Evolutionary conservation across 2,329 filamentous ascomycete genomes (phyloP).

Genomic region (Paramyrothecium sp.): DNA sequence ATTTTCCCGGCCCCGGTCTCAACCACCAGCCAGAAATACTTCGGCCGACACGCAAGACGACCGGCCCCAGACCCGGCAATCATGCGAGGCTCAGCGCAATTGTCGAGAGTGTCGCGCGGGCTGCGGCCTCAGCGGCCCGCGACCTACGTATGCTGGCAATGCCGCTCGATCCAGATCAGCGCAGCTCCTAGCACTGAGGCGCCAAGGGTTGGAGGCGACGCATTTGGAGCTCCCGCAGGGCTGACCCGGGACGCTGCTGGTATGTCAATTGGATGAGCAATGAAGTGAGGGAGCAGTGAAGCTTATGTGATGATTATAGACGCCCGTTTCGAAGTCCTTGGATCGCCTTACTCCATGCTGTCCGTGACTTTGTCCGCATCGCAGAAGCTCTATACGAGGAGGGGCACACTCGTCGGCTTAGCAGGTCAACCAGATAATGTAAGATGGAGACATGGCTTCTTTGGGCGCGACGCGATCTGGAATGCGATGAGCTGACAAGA

Average conservation of each 20-base stretch:
- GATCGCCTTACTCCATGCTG: constrained; percentile 87
- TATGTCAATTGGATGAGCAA: constrained; percentile 24
- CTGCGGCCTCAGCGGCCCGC: constrained; percentile 21
- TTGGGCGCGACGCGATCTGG: no score
- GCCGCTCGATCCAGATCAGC: constrained; percentile 62
- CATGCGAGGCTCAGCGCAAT: constrained; percentile 44
- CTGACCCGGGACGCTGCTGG: constrained; percentile 49
- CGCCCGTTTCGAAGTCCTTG: constrained; percentile 91
- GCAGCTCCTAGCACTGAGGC: constrained; percentile 57
- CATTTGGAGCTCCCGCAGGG: constrained; percentile 50
- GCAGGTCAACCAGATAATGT: constrained; percentile 91
- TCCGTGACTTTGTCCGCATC: constrained; percentile 92
- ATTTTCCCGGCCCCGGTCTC: background rate
- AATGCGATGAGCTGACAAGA: background rate
- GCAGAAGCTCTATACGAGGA: constrained; percentile 87
- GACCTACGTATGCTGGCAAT: constrained; percentile 51
- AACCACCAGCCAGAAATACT: background rate
- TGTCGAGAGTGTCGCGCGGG: constrained; percentile 33
- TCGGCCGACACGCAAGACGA: constrained; percentile 4
- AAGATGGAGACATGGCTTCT: constrained; percentile 20
- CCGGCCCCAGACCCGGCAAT: constrained; percentile 9
- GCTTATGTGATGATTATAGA: constrained; percentile 52
- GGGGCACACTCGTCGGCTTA: constrained; percentile 86
- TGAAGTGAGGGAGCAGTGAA: background rate
- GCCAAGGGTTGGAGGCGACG: constrained; percentile 49